Conservation (phyloP, 495 filamentous ascomycete species). For the Trichocladium uniseriatum region DNA sequence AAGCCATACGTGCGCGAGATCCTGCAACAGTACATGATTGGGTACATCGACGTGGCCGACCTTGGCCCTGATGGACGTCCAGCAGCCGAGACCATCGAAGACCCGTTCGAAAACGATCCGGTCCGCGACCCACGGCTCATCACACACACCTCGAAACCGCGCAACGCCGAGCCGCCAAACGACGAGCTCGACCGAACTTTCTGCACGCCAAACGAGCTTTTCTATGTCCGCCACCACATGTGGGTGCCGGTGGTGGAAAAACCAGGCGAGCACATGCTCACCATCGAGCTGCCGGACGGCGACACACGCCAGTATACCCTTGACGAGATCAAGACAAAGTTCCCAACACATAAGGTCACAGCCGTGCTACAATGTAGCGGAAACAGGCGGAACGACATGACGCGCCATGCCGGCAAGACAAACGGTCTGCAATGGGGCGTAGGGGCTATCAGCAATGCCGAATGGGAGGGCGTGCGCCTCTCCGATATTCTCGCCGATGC, state of each 20-base stretch:
- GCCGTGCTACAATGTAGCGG: slow-evolving; percentile 53
- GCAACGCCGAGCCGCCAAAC: slow-evolving; percentile 49
- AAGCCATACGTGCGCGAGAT: slow-evolving; percentile 48
- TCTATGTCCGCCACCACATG: slow-evolving; percentile 57
- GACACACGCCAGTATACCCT: slow-evolving; percentile 42
- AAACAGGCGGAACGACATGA: slow-evolving; percentile 55
- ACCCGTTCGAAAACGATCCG: slow-evolving; percentile 48
- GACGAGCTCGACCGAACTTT: slow-evolving; percentile 36
- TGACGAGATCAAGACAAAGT: slow-evolving; percentile 42
- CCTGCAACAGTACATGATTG: slow-evolving; percentile 45
- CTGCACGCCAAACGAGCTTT: slow-evolving; percentile 44
- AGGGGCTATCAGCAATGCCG: slow-evolving; percentile 50
- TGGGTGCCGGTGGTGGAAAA: slow-evolving; percentile 45
- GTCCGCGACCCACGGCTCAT: slow-evolving; percentile 38
- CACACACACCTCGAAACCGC: slow-evolving; percentile 40
- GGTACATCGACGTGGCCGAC: slow-evolving; percentile 42
- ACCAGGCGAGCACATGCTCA: slow-evolving; percentile 38
- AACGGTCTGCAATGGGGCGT: slow-evolving; percentile 53
- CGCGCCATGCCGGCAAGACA: slow-evolving; percentile 39
- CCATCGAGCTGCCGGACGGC: slow-evolving; percentile 48
- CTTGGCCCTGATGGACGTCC: slow-evolving; percentile 39
- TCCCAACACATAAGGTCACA: slow-evolving; percentile 46
- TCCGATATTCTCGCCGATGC: slow-evolving; percentile 51
- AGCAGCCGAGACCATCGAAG: slow-evolving; percentile 38
- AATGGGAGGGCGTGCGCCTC: slow-evolving; percentile 52